These are phyloP conservation scores for Sporothrix brunneoviolacea DNA, from an alignment of 2,329 filamentous ascomycete species.

Conservation along the genomic window DNA sequence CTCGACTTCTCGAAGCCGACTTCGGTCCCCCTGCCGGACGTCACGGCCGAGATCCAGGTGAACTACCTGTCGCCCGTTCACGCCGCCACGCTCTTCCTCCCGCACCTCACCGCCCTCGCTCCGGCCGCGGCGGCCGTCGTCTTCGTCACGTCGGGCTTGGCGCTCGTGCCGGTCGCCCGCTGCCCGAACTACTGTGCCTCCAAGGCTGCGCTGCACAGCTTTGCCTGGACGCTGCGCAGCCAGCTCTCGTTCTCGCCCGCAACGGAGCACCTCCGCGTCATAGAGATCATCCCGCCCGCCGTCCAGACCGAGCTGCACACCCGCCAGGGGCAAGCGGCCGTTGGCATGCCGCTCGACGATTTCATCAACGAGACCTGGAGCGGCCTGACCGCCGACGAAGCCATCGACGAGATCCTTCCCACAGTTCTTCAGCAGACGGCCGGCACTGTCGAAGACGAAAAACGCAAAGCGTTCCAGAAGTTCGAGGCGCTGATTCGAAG, in stretches of 20 bases:
- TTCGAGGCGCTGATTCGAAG: no score
- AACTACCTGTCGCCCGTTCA: conserved; percentile 21
- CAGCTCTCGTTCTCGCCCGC: conserved; percentile 25
- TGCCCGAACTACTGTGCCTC: conserved; percentile 47
- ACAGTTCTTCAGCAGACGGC: conserved; percentile 12
- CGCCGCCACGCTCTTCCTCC: conserved; percentile 19
- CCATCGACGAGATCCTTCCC: conserved; percentile 25
- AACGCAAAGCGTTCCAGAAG: no score
- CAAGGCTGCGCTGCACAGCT: conserved; percentile 44
- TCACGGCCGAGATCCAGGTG: conserved; percentile 23
- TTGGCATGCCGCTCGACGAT: conserved; percentile 25
- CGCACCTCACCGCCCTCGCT: conserved; percentile 29
- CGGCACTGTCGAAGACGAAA: conserved; percentile 11
- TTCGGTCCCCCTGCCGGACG: conserved; percentile 27
- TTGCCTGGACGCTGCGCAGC: conserved; percentile 23
- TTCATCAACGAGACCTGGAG: conserved; percentile 37
- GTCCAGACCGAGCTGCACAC: conserved; percentile 44
- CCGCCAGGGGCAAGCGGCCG: conserved; percentile 28
- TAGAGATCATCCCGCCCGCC: conserved; percentile 43
- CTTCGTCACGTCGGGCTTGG: conserved; percentile 28
- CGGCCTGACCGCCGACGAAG: conserved; percentile 33
- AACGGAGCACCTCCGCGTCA: conserved; percentile 33
- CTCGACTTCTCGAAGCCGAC: conserved; percentile 40
- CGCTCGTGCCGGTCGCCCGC: conserved; percentile 38
- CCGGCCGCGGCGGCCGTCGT: conserved; percentile 15